Base-by-base conservation (phyloP, 2,329 filamentous ascomycete genomes). In the Talaromyces islandicus region DNA sequence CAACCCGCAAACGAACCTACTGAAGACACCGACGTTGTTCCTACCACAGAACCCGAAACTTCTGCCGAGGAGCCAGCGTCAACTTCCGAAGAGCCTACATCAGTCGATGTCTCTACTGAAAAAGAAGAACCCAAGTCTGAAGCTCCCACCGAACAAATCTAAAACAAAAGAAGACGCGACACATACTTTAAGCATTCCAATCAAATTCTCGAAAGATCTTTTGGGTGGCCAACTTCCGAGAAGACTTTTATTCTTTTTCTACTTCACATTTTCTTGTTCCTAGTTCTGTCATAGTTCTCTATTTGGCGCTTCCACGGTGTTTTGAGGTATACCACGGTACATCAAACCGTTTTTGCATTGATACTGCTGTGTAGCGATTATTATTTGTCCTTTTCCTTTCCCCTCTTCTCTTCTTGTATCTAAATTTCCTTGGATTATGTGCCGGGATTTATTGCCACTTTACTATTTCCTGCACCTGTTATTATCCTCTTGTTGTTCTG, bases 321-420 rank as follows among this genome's bases (percentile, higher is more conserved):
- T 57, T 51, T 50, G 55, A 32, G 43, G 48, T 41, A 55, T 38
- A 38, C 52, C n/a, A 21, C 54, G 19, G 54, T 55, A 55, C 11
- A 46, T 43, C 21, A 17, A 38, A 30, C 30, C 55, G 2, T 43
- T 29, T 41, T 58, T 58, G 57, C 57, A 58, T 58, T 41, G 35
- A 54, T 58, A 58, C 50, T 58, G 48, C 56, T 58, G 50, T 58
- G 24, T 53, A 58, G 57, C 57, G 50, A 41, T 58, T 54, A 24
- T 46, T 17, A 41, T 58, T 38, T 52, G 19, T 43, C 4, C 21
- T 35, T 51, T 17, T n/a, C n/a, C n/a, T 51, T 57, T 29, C 51
- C 3, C 14, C 32, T 35, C 50, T 58, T 17, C 19, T 43, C 11
- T 56, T 53, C 32, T 53, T 21, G 50, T 46, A 48, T 17, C 17